Conservation (phyloP, 148 eudicot species). For the Heliamphora exappendiculata region DNA sequence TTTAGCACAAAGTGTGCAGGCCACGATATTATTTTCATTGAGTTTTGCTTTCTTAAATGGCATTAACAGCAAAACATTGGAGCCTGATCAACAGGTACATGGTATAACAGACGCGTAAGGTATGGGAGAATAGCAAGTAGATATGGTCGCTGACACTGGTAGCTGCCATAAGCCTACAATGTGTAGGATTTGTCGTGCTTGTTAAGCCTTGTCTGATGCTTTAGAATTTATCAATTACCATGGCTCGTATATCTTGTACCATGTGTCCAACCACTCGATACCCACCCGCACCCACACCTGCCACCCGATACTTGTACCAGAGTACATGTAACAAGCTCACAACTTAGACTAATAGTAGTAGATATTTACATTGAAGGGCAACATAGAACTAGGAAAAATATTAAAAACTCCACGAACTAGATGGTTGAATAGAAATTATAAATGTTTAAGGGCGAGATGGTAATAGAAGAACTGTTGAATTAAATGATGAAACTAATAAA, state of each 20-base stretch:
- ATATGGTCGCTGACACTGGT: not conserved
- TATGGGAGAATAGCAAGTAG: not conserved
- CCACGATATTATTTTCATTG: not conserved
- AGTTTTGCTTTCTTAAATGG: not conserved
- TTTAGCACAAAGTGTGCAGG: not conserved
- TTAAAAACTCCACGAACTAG: too few species aligned
- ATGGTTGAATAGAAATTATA: too few species aligned
- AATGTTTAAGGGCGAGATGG: too few species aligned
- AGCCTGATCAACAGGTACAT: not conserved
- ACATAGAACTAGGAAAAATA: too few species aligned
- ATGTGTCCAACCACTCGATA: too few species aligned
- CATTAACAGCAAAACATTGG: not conserved
- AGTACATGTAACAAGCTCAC: too few species aligned
- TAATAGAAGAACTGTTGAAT: too few species aligned
- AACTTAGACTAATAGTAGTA: too few species aligned
- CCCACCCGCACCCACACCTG: too few species aligned
- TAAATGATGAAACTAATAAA: too few species aligned
- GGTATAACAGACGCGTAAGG: not conserved
- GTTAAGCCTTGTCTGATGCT: not conserved
- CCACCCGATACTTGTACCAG: too few species aligned
- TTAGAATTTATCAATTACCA: slow-evolving; percentile 1
- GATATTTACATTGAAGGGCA: too few species aligned
- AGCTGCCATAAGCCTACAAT: not conserved
- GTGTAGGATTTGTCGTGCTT: not conserved
- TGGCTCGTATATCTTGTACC: not conserved